Conservation (phyloP, 768 basidiomycete species). For the Strobilomyces dryophilus region DNA sequence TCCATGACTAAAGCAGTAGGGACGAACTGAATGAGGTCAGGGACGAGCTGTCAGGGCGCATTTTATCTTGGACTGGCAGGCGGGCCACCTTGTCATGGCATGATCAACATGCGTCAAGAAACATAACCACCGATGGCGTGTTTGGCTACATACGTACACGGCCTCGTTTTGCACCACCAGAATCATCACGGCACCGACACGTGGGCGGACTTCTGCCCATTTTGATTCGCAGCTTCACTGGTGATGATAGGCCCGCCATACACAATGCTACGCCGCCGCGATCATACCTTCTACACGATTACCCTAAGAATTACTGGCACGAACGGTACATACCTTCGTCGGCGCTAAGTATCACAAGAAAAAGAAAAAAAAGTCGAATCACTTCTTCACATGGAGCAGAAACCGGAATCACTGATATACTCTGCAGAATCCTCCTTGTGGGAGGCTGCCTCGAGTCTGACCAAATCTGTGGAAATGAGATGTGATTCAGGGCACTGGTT, state of each 20-base stretch:
- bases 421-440: conserved; percentile 39
- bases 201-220: conserved; percentile 19
- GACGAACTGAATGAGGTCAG: conserved; percentile 10
- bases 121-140: conserved; percentile 21
- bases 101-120: conserved; percentile 27
- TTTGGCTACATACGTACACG: conserved; percentile 27
- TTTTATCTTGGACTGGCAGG: conserved; percentile 31
- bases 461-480: conserved; percentile 37
- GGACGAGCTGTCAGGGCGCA: conserved; percentile 12
- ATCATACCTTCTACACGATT: conserved; percentile 9
- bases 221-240: conserved; percentile 10
- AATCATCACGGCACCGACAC: conserved; percentile 21
- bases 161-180: conserved; percentile 25
- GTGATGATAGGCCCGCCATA: conserved; percentile 12
- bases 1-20: conserved; percentile 22
- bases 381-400: conserved; percentile 36
- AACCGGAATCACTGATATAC: conserved; percentile 46
- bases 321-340: conserved; percentile 4
- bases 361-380: background rate
- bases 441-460: conserved; percentile 44
- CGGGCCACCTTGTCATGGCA: conserved; percentile 27
- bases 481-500: conserved; percentile 12
- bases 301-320: conserved; percentile 5
- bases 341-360: background rate
- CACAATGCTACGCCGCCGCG: conserved; percentile 15